Evolutionary conservation across 139 green algal species (phyloP), one percentile per base, ranked within the genome.

Genomic region (Chlamydomonas applanata): DNA sequence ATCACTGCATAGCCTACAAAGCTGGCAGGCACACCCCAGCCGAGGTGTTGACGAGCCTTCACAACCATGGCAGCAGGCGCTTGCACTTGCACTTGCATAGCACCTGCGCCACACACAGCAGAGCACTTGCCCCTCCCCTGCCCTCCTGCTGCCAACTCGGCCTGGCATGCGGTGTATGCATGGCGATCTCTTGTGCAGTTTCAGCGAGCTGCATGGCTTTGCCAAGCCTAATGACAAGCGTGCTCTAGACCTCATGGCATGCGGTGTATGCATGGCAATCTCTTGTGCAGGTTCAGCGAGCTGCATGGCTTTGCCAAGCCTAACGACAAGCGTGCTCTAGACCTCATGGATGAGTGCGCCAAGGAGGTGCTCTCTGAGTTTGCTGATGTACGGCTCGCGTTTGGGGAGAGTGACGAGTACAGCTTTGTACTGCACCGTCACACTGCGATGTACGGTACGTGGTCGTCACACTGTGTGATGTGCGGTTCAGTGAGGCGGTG

Each of bases 321-420:
- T 0, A 95, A 92, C 71, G 93, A 97, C 76, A 77, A 82, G 30
- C 59, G 86, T 2, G 91, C 86, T 1, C 83, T 97, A 4, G 61
- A 87, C 33, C 72, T 97, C n/a, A 97, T 97, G 93, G 86, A 97
- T 46, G 76, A 46, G 0, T 74, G 73, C 11, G 89, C 89, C 4
- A 72, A 82, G 86, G 83, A 80, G 25, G 89, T 96, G 24, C 79
- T 96, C 78, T 57, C 64, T 0, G 84, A 91, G 70, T 96, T 94
- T 54, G 61, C 79, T 25, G 93, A 97, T 53, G 85, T 96, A 1
- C 77, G 85, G 0, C 64, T 97, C 0, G 92, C 86, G 11, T 97
- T 88, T 84, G 93, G 93, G 0, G 84, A 96, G 68, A 95, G 89
- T 63, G 93, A 97, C 75, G 93, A 97, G 77, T 96, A 93, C 85